Percentiles rank a stretch among this genome's conserved stretches.
phyloP scores from a whole-genome alignment of 2,329 filamentous ascomycete genomes.

The Macrophomina pseudophaseolina region DNA sequence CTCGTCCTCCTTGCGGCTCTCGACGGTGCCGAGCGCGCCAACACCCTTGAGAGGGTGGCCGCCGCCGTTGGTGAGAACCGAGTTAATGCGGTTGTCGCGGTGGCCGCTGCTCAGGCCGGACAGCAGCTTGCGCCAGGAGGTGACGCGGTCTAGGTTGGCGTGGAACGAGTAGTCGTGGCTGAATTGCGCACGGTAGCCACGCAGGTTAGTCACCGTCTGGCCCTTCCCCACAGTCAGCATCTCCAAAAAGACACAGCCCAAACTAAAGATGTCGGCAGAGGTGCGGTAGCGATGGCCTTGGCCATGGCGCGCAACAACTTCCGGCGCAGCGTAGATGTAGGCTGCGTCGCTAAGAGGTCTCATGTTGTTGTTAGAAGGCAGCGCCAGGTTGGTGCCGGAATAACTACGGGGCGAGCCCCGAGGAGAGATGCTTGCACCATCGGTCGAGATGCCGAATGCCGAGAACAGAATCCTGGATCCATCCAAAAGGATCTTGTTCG shows the following conservation, averaged over 20 bases:
- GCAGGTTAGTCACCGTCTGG: constrained; percentile 41
- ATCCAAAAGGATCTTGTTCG: constrained; percentile 47
- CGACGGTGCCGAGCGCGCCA: not conserved
- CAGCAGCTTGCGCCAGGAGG: constrained; percentile 29
- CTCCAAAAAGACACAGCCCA: constrained; percentile 47
- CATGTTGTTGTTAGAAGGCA: constrained; percentile 24
- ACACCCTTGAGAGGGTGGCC: constrained; percentile 10
- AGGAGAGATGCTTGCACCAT: constrained; percentile 23
- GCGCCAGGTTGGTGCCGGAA: constrained; percentile 38
- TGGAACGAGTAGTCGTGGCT: constrained; percentile 47
- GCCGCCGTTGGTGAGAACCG: not conserved
- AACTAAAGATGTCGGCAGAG: constrained; percentile 44
- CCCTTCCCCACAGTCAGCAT: constrained; percentile 47
- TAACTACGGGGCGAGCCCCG: constrained; percentile 28
- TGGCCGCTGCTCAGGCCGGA: constrained; percentile 12
- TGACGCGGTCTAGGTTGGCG: constrained; percentile 44
- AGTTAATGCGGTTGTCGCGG: constrained; percentile 10
- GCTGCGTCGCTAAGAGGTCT: constrained; percentile 39
- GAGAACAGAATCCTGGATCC: constrained; percentile 41
- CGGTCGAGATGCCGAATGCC: constrained; percentile 41
- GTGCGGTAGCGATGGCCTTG: constrained; percentile 32
- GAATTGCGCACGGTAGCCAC: constrained; percentile 38
- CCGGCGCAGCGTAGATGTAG: constrained; percentile 47
- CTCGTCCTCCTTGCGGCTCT: constrained; percentile 38
- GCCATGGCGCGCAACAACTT: constrained; percentile 43